Evolutionary conservation across 177 flowering plant genomes (phyloP), one percentile per base, ranked within the genome.

Genomic region (Tripterygium wilfordii): DNA sequence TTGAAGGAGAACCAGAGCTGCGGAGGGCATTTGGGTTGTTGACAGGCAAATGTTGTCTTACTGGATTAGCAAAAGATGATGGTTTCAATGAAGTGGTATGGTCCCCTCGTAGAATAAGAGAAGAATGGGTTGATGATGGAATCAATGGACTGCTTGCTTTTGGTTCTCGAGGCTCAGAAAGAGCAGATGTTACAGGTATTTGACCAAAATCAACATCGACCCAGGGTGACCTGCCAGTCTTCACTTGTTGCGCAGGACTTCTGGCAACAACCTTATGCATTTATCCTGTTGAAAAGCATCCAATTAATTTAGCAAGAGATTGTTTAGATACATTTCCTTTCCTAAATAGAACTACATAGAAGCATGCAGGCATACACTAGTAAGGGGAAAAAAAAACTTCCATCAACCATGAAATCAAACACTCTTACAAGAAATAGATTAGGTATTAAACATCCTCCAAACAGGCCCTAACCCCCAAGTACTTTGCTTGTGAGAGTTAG

Each of bases 181-280:
- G 48, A 54, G 58, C 58, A 51, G 76, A 42, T 53, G 42, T 63
- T 54, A 54, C 49, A 22, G 64, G 45, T 53, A 58, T 37, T 41
- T 67, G 64, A 42, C 36, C 37, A 46, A 63, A 46, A 38, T 48
- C 26, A 48, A n/a, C 31, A 19, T 51, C 48, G 21, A 13, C 39
- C n/a, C 62, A 78, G 30, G 64, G 66, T 15, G 10, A 10, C 32
- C 52, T 70, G 39, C 90, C 96, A 57, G 60, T 43, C 67, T 71
- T 83, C 10, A 83, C 16, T 49, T 79, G 74, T 48, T 68, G 80
- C 51, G 84, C 56, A 81, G 78, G 32, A 71, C 72, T 61, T 81
- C 82, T 27, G 97, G 97, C 39, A 94, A 76, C 77, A 90, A 60
- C 54, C 78, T 83, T 14, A 89, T 42, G 59, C 82, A 60, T 59